Evolutionary conservation across 768 basidiomycete genomes (phyloP), one percentile per base, ranked within the genome.

Genomic region (Mycena galopus): DNA sequence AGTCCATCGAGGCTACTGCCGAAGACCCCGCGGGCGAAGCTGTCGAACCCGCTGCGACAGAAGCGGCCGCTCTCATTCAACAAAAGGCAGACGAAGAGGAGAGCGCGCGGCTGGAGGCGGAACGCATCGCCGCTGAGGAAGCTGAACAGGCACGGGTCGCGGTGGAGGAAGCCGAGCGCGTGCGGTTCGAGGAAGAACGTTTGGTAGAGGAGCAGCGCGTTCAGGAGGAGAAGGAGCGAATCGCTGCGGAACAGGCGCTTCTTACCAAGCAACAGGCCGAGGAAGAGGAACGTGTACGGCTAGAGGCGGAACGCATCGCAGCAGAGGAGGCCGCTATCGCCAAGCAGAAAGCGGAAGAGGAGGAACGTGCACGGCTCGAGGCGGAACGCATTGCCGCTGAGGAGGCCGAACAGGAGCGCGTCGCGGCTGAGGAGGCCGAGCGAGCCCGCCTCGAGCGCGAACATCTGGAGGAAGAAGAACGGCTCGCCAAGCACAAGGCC

Each of bases 401-500:
- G 23, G 16, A 68, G 19, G 67, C 65, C 8, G 65, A 67, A 21
- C 44, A 19, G 27, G 65, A 16, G 2, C 65, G 65, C 35, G 17
- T 68, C 23, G 58, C 57, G n/a, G n/a, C n/a, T n/a, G n/a, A n/a
- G n/a, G n/a, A n/a, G n/a, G n/a, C n/a, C n/a, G n/a, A n/a, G 2
- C 35, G 35, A 37, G 55, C n/a, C 21, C 59, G 39, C 23, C 61
- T 63, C 12, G 62, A 64, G 50, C 51, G 53, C 35, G 16, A 42
- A 16, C 29, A 21, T 30, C n/a, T 29, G 42, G 65, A 23, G n/a
- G 66, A 67, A 33, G 57, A 25, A 30, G 66, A 35, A 5, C 65
- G 65, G 35, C 53, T 68, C 23, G 58, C 57, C 11, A 44, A 42
- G 17, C 57, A 51, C 21, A 21, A 68, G n/a, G 67, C 65, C 7